phyloP scores from a whole-genome alignment of 1,284 basidiomycete species.

The Rhodotorula sp. region DNA sequence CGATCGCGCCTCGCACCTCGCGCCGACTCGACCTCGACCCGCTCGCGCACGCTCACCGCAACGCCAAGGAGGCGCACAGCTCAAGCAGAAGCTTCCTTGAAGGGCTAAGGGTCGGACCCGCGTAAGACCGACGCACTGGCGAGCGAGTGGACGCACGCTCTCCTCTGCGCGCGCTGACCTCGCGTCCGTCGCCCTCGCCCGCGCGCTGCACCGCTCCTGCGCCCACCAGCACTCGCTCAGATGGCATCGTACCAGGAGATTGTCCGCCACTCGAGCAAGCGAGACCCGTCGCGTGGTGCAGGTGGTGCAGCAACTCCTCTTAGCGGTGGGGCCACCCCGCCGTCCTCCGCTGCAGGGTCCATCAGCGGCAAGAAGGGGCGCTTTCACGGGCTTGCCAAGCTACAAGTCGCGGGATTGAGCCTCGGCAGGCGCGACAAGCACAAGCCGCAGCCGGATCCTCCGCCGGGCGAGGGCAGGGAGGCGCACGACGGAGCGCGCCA shows the following conservation, averaged over 20 bases:
- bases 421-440: constrained; percentile 5
- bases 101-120: too few relatives aligned
- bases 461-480: background rate
- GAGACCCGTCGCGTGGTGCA: background rate
- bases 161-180: too few relatives aligned
- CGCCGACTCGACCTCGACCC: too few relatives aligned
- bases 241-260: constrained; percentile 32
- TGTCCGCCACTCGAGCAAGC: constrained; percentile 9
- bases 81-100: too few relatives aligned
- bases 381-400: constrained; percentile 11
- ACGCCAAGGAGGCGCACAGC: too few relatives aligned
- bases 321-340: background rate
- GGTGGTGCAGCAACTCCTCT: background rate
- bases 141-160: too few relatives aligned
- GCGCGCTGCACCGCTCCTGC: too few relatives aligned
- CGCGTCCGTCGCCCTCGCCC: too few relatives aligned
- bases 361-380: constrained; percentile 4
- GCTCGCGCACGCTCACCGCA: too few relatives aligned
- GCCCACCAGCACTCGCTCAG: too few relatives aligned
- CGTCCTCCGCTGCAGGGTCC: background rate
- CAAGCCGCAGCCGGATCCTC: background rate
- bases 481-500: background rate
- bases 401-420: background rate
- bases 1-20: too few relatives aligned
- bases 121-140: too few relatives aligned